These are phyloP conservation scores for Nidula microcarpa DNA, from an alignment of 768 basidiomycete species.

Conservation along the genomic window DNA sequence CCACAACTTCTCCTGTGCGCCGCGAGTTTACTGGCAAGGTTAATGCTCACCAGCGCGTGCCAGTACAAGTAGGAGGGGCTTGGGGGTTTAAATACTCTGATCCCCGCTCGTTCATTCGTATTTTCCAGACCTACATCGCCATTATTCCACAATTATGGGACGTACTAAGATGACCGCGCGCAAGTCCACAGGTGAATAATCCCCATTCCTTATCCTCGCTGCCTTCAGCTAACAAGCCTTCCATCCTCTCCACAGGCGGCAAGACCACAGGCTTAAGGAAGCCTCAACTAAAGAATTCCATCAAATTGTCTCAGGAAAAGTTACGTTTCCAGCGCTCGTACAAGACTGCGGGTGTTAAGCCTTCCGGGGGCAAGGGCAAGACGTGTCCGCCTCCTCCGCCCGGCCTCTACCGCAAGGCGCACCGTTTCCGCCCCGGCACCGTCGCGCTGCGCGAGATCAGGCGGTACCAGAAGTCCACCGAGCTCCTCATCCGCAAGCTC, in stretches of 20 bases:
- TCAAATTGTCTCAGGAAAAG: no score
- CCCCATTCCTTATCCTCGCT: background rate
- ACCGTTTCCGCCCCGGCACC: constrained; percentile 80
- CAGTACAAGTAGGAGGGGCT: no score
- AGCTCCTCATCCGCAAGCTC: constrained; percentile 82
- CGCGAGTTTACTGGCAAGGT: no score
- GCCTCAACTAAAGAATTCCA: no score
- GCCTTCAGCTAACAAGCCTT: background rate
- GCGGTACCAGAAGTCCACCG: constrained; percentile 86
- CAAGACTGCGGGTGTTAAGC: no score
- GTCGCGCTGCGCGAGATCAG: constrained; percentile 89
- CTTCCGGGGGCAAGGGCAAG: no score
- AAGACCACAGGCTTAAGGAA: no score
- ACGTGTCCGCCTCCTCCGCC: background rate
- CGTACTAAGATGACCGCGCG: background rate
- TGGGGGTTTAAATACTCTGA: no score
- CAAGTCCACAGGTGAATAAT: background rate
- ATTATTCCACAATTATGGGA: background rate
- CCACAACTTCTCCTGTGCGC: no score
- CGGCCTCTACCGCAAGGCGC: constrained; percentile 87
- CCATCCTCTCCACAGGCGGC: background rate
- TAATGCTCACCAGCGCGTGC: no score
- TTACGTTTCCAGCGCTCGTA: no score
- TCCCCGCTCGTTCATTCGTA: no score
- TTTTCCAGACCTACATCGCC: background rate